A percentile compares a stretch with the other conserved stretches of the same genome.
Evolutionary conservation across 2,329 filamentous ascomycete genomes (phyloP).

Genomic region (Whalleya microplaca): DNA sequence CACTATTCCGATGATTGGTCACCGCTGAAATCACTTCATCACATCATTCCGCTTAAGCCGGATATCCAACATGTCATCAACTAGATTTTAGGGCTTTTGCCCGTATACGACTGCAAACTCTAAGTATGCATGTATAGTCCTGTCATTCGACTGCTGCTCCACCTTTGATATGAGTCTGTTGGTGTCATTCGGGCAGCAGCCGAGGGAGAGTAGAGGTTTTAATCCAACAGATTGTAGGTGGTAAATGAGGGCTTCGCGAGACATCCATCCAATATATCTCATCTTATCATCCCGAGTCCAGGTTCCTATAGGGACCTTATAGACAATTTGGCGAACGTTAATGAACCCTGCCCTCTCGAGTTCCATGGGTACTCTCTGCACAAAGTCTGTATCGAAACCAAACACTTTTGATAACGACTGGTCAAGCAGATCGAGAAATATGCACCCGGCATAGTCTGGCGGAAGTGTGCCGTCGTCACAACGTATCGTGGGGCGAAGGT

Average conservation of each 20-base stretch:
- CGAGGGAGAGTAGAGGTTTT: conserved; percentile 5
- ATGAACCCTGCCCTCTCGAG: conserved; percentile 25
- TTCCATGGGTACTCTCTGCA: conserved; percentile 2
- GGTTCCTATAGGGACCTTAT: conserved; percentile 29
- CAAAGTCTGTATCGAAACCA: conserved; percentile 9
- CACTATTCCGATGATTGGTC: not conserved
- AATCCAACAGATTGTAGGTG: conserved; percentile 4
- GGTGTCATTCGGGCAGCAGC: conserved; percentile 3
- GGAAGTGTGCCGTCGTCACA: conserved; percentile 36
- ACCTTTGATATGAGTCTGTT: conserved; percentile 6
- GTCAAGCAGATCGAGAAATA: not conserved
- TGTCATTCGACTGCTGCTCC: conserved; percentile 1
- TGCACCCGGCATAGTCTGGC: conserved; percentile 1
- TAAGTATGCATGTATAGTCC: conserved; percentile 2
- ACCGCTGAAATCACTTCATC: not conserved
- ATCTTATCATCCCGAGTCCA: conserved; percentile 26
- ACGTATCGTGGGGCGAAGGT: conserved; percentile 38
- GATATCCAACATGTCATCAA: not conserved
- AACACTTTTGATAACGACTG: conserved; percentile 2
- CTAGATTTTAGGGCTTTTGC: conserved; percentile 3
- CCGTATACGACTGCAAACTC: conserved; percentile 4
- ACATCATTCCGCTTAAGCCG: not conserved
- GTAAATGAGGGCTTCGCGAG: not conserved
- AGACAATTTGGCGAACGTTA: conserved; percentile 26
- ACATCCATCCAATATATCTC: conserved; percentile 11